Evolutionary conservation across 2,329 filamentous ascomycete genomes (phyloP), one percentile per base, ranked within the genome.

Genomic region (Clonostachys sp.): DNA sequence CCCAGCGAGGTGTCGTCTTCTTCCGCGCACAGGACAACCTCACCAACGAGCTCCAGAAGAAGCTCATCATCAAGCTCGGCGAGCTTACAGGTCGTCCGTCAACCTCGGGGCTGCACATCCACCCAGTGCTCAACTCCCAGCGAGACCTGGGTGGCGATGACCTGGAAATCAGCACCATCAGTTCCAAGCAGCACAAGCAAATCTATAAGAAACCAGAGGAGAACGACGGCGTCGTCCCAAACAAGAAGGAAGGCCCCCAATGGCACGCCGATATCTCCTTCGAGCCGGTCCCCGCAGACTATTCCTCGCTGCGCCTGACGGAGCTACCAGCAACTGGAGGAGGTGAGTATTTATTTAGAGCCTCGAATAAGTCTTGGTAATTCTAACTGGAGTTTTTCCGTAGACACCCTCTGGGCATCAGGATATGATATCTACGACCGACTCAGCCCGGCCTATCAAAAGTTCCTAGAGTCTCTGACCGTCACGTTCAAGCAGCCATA

Each of bases 1-100:
- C 81, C 2, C 74, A 78, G 51, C 72, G 83, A 13, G 81, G 81
- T 2, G 82, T 86, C 3, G 81, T 86, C 39, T 84, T 86, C 63
- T 82, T 86, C 61, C 76, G 82, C 13, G 69, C 73, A 10, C 83
- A 86, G 51, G 67, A 81, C 55, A 70, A 75, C 51, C 63, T 84
- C 6, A 72, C 71, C 53, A 75, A 83, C 53, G 77, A 78, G 0
- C 68, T 81, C 6, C 80, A 83, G 55, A 86, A 86, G 62, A 62
- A 74, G 20, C 65, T 87, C 1, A 76, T 80, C 34, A 70, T 81
- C 12, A 71, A 74, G 1, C 70, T 87, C 3, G 83, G 84, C 9
- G 67, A 79, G 55, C 67, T 86, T 10, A 71, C 75, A 1, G 81
- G 81, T 40, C 81, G 78, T 49, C 83, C 84, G 0, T 53, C 66